Conservation (phyloP, 2,329 filamentous ascomycete genomes). For the Talaromyces albobiverticillius region DNA sequence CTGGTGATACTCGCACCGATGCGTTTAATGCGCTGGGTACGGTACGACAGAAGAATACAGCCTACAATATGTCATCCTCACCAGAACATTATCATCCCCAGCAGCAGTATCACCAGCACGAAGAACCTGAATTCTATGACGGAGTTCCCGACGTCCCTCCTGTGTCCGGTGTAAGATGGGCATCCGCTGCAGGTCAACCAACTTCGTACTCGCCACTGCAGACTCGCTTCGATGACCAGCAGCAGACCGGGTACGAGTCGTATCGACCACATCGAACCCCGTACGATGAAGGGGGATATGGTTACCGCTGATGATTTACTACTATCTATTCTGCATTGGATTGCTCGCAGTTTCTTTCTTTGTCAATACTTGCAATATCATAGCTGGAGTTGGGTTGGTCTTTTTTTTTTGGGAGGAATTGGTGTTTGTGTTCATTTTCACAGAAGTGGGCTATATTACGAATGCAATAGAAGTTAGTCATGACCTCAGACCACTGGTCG, state of each 20-base stretch:
- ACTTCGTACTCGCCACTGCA: constrained; percentile 16
- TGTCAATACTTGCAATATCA: background rate
- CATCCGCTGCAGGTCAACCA: constrained; percentile 12
- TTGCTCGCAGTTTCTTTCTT: background rate
- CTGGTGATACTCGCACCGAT: background rate
- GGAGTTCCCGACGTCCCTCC: constrained; percentile 21
- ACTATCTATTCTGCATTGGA: background rate
- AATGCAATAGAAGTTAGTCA: too few relatives aligned
- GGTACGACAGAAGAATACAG: constrained; percentile 13
- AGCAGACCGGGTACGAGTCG: constrained; percentile 9
- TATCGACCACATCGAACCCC: constrained; percentile 8
- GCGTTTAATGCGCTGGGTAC: constrained; percentile 17
- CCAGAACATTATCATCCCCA: constrained; percentile 5
- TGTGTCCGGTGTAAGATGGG: constrained; percentile 17
- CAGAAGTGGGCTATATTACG: background rate
- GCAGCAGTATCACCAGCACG: constrained; percentile 22
- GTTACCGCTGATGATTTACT: background rate
- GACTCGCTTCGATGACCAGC: constrained; percentile 20
- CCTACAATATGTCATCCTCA: constrained; percentile 7
- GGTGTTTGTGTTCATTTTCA: background rate
- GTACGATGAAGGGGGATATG: constrained; percentile 11
- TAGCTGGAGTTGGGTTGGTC: background rate
- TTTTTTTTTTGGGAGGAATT: background rate
- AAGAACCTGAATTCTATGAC: constrained; percentile 30
- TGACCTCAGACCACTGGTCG: too few relatives aligned